These are phyloP conservation scores for Cyclostephanos invisitatus DNA, from an alignment of 108 stramenopile genomes.

Conservation along the genomic window DNA sequence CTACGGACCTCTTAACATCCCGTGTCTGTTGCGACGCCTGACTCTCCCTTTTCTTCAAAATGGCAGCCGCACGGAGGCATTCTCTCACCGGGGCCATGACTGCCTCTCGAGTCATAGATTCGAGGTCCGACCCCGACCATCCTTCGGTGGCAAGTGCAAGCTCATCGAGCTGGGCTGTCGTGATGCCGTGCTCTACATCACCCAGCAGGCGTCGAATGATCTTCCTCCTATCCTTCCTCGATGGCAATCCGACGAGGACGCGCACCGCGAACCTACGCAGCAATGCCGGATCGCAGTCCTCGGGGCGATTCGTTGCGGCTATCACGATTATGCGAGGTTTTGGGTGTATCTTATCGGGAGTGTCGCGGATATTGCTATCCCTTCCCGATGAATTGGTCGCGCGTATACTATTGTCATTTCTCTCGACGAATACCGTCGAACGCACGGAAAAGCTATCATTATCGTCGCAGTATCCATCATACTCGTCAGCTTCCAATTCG, in stretches of 20 bases:
- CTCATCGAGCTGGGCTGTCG: conserved; percentile 46
- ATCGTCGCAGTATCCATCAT: conserved; percentile 34
- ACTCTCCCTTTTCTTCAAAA: conserved; percentile 48
- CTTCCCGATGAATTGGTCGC: conserved; percentile 6
- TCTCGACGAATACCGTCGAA: conserved; percentile 13
- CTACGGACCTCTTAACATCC: conserved; percentile 14
- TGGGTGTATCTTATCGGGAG: conserved; percentile 5
- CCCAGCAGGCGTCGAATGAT: conserved; percentile 56
- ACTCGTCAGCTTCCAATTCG: conserved; percentile 15
- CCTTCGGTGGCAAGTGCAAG: conserved; percentile 68
- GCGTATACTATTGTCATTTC: background rate
- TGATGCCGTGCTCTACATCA: conserved; percentile 60
- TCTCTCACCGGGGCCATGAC: conserved; percentile 87
- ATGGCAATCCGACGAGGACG: conserved; percentile 66
- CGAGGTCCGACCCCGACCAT: conserved; percentile 85
- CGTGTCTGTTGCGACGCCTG: conserved; percentile 40
- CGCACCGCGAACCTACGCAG: conserved; percentile 81
- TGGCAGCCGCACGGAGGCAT: conserved; percentile 68
- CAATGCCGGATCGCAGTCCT: conserved; percentile 84
- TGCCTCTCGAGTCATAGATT: conserved; percentile 78
- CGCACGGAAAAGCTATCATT: conserved; percentile 18
- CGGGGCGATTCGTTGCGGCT: conserved; percentile 85
- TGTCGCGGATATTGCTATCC: conserved; percentile 9
- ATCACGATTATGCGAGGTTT: conserved; percentile 73
- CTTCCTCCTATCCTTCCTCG: conserved; percentile 60